These are phyloP conservation scores for Hanseniaspora sp. DNA, from an alignment of 1,139 yeast species.

Conservation along the genomic window DNA sequence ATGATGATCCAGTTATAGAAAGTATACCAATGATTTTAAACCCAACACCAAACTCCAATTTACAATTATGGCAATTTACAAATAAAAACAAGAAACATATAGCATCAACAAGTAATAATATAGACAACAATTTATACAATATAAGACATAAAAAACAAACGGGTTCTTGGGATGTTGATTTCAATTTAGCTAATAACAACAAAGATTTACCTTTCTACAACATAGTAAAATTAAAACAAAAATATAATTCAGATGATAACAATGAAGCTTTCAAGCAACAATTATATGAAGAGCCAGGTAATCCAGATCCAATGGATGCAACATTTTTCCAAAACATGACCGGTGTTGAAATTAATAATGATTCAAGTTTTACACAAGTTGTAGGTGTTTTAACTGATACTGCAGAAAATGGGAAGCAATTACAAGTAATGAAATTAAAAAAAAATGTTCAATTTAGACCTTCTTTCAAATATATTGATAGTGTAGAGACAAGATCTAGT, in stretches of 20 bases:
- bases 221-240: conserved; percentile 1
- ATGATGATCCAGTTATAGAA: conserved; percentile 66
- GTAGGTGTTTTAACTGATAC: conserved; percentile 50
- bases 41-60: conserved; percentile 29
- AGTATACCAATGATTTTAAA: conserved; percentile 53
- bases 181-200: conserved; percentile 46
- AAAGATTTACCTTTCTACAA: conserved; percentile 10
- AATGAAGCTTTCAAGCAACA: conserved; percentile 11
- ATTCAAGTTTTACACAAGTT: conserved; percentile 21
- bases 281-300: conserved; percentile 13
- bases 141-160: conserved; percentile 51
- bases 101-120: conserved; percentile 20
- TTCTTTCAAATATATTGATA: conserved; percentile 65
- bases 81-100: conserved; percentile 44
- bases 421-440: conserved; percentile 49
- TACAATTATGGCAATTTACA: conserved; percentile 59
- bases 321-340: conserved; percentile 15
- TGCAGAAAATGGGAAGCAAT: conserved; percentile 39
- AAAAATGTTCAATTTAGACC: conserved; percentile 75
- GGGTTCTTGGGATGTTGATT: conserved; percentile 55
- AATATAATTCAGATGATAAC: conserved; percentile 11
- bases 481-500: conserved; percentile 30
- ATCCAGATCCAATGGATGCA: conserved; percentile 9
- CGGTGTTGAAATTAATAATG: conserved; percentile 44
- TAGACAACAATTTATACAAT: conserved; percentile 34